Conservation (phyloP, 129 eudicot genomes). For the Artemisia tridentata region DNA sequence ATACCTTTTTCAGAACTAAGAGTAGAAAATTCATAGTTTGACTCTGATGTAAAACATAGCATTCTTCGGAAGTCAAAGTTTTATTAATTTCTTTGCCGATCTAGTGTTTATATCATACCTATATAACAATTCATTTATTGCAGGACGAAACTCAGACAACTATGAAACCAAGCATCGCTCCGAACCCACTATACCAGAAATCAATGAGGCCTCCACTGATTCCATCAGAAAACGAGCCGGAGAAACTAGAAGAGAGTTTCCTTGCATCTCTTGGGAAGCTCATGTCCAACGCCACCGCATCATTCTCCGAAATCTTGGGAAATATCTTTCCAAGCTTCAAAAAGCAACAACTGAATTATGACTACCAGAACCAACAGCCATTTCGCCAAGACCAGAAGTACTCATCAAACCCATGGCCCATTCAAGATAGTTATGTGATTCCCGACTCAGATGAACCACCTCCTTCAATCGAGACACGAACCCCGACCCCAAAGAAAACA, state of each 20-base stretch:
- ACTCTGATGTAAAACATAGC: conserved; percentile 13
- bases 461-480: conserved; percentile 77
- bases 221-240: conserved; percentile 65
- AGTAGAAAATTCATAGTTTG: conserved; percentile 3
- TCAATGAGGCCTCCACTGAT: conserved; percentile 68
- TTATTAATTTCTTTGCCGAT: not conserved
- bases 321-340: conserved; percentile 54
- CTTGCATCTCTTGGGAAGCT: conserved; percentile 67
- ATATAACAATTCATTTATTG: conserved; percentile 11
- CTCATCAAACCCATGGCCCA: conserved; percentile 61
- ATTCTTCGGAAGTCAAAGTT: not conserved
- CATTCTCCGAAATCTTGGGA: conserved; percentile 59
- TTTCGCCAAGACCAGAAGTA: conserved; percentile 39
- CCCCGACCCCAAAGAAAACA: conserved; percentile 82
- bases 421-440: conserved; percentile 82
- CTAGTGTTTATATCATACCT: not conserved
- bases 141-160: conserved; percentile 42
- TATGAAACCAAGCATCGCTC: conserved; percentile 38
- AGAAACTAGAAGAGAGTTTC: conserved; percentile 79
- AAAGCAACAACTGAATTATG: conserved; percentile 36
- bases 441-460: conserved; percentile 80
- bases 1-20: not conserved
- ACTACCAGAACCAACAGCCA: conserved; percentile 43
- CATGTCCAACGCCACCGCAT: conserved; percentile 47
- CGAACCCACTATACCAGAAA: conserved; percentile 48